phyloP scores from a whole-genome alignment of 2,329 filamentous ascomycete genomes.

The Hypoxylon sp. region DNA sequence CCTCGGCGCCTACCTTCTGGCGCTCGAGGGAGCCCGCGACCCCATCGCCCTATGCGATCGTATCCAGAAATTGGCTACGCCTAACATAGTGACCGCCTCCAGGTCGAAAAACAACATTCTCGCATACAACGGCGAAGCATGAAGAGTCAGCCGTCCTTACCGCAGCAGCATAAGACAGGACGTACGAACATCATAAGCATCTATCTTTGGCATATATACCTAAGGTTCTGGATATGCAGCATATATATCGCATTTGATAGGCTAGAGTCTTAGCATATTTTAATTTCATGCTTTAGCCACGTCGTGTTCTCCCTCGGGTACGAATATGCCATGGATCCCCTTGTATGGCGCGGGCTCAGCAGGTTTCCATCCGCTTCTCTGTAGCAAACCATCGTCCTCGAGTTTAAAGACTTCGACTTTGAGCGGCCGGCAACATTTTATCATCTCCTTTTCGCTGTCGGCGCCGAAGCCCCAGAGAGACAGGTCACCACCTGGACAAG shows the following conservation, averaged over 20 bases:
- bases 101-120: constrained; percentile 44
- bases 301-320: constrained; percentile 51
- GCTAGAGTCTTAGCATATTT: constrained; percentile 8
- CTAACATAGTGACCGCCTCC: constrained; percentile 39
- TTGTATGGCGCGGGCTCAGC: constrained; percentile 72
- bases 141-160: background rate
- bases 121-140: constrained; percentile 44
- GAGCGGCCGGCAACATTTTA: constrained; percentile 78
- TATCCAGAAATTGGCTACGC: constrained; percentile 47
- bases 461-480: constrained; percentile 85
- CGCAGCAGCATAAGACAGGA: background rate
- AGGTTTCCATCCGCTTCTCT: constrained; percentile 70
- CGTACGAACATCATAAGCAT: background rate
- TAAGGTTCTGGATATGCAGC: constrained; percentile 22
- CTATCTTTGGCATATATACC: constrained; percentile 11
- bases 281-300: constrained; percentile 19
- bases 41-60: constrained; percentile 45
- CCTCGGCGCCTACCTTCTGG: constrained; percentile 60
- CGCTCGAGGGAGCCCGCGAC: constrained; percentile 59
- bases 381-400: constrained; percentile 64
- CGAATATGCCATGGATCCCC: constrained; percentile 73
- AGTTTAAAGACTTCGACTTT: constrained; percentile 80
- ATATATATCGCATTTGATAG: constrained; percentile 20
- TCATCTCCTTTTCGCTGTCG: constrained; percentile 75
- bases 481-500: constrained; percentile 85